Conservation (phyloP, 129 eudicot species). For the Mikania micrantha region DNA sequence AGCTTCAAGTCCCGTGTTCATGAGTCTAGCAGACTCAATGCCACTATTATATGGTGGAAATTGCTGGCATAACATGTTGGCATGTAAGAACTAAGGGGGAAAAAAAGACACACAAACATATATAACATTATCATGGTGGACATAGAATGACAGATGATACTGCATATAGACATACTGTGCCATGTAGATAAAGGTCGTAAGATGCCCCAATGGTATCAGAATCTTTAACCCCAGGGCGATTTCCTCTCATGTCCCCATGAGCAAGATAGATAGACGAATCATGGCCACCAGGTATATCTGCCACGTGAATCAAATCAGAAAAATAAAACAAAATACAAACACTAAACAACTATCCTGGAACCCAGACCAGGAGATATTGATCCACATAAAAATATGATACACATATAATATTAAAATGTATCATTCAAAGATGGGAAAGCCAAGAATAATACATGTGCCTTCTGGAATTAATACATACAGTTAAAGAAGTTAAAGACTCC, state of each 20-base stretch:
- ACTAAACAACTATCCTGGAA: neutral
- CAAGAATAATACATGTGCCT: neutral
- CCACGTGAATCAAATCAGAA: conserved; percentile 3
- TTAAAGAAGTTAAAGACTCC: neutral
- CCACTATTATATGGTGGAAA: conserved; percentile 40
- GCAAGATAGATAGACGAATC: conserved; percentile 43
- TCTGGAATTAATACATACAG: neutral
- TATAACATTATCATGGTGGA: neutral
- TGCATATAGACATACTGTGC: conserved; percentile 34
- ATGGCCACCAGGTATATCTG: conserved; percentile 60
- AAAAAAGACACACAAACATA: neutral
- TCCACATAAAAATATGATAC: neutral
- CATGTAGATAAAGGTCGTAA: conserved; percentile 63
- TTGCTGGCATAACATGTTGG: conserved; percentile 39
- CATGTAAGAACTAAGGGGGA: conserved; percentile 17
- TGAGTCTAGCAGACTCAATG: conserved; percentile 51
- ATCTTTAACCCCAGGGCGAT: conserved; percentile 50
- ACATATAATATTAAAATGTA: neutral
- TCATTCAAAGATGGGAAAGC: neutral
- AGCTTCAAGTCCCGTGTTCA: conserved; percentile 41
- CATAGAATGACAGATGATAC: neutral
- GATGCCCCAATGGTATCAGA: conserved; percentile 64
- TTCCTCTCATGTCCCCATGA: conserved; percentile 47
- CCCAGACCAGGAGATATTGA: neutral
- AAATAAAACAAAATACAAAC: neutral